Base-by-base conservation (phyloP, 139 green algal species). In the Coelastrella sp. region DNA sequence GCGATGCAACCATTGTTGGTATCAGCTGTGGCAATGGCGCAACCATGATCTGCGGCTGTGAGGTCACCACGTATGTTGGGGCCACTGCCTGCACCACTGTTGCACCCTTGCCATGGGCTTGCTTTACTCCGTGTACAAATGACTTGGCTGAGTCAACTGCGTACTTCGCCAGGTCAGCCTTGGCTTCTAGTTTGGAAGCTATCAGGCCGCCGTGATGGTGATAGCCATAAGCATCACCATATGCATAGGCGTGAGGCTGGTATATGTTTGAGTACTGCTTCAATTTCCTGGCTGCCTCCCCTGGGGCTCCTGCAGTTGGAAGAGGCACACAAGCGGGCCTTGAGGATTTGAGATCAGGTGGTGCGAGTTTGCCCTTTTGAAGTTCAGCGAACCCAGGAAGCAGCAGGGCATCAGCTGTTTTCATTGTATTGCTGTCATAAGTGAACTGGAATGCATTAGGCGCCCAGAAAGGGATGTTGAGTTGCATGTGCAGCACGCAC, bases 21-120 rank as follows among this genome's bases (percentile, higher is more conserved):
- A 59, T 20, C 20, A 57, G 11, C 80, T 75, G 60, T 4, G 80
- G 80, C 80, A 86, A 75, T 11, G 79, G 57, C 4, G 79, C 79
- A n/a, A 85, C 79, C 5, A 86, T 47, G 17, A 74, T 74, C 59
- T 86, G 80, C 3, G 80, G 80, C 59, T 86, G 80, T n/a, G 60
- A 66, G 17, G 80, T 74, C 8, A 86, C 66, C n/a, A 86, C n/a
- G 60, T 86, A 74, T 19, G 54, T 74, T 56, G 80, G 59, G 66
- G 80, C 59, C 7, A 86, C 59, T 60, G 59, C 80, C 58, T 74
- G 80, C 22, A 23, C 5, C 10, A 58, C 19, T 59, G 80, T 59
- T 56, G 80, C 80, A 59, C 74, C 74, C 32, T 86, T 54, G 59
- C 80, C 61, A 59, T 76, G 74, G 80, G n/a, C 59, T 66, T 86